Evolutionary conservation across 257 asterid genomes (phyloP), one percentile per base, ranked within the genome.

Genomic region (Petunia axillaris): DNA sequence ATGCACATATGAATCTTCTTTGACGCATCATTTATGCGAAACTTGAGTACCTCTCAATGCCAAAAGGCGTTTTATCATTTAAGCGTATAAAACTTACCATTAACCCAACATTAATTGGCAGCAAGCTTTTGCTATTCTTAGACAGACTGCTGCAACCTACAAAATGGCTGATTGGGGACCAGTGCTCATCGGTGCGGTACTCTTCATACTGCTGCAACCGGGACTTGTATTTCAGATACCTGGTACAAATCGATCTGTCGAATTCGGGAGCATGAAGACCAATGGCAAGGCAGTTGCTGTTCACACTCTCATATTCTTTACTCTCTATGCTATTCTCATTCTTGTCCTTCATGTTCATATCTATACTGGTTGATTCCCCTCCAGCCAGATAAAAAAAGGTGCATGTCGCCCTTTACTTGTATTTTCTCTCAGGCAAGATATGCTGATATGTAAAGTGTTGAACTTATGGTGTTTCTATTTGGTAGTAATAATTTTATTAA

Each of bases 341-440:
- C 88, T 93, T 5, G 94, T 90, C 71, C 89, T 92, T 79, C 92
- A 89, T 52, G 80, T 93, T 79, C 98, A 93, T 82, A 91, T 93
- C 88, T 92, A 91, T 64, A 90, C 97, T 68, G 95, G 89, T 85
- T 91, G 87, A 89, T 35, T 50, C 2, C 55, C 10, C 55, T 7
- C 14, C 2, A 8, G 3, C 55, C 73, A 76, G 35, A 60, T 74
- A 38, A 9, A 77, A 36, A 60, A 3, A 65, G 13, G 25, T 36
- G 70, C 40, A 25, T 25, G 55, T 9, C 55, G 14, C 55, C 14
- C 55, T 50, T 50, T 50, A 50, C 55, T 50, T 50, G 10, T 13
- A 50, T 50, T 50, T 50, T 50, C 55, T 2, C 14, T 50, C 13
- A 50, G 10, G 55, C 4, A 9, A 52, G 8, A 25, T 25, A 25